Evolutionary conservation across 805 yeast species (phyloP).

Genomic region (Nakazawaea pomicola): DNA sequence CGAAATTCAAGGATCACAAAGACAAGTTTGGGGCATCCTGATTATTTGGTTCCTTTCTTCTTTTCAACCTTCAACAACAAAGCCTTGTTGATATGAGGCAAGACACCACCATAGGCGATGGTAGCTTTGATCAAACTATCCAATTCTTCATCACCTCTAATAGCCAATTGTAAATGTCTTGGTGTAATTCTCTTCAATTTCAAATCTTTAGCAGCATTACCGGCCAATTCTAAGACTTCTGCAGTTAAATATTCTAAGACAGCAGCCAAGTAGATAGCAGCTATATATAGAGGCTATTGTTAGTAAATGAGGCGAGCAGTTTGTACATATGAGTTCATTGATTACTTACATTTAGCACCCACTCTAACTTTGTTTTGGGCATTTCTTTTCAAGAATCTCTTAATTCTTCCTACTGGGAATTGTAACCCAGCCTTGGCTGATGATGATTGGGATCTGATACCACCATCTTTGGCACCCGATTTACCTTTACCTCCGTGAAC

Average conservation of each 20-base stretch:
- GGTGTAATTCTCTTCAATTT: conserved; percentile 97
- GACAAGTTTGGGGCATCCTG: too few relatives aligned
- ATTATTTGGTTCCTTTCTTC: conserved; percentile 28
- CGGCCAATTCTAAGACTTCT: conserved; percentile 95
- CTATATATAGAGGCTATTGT: too few relatives aligned
- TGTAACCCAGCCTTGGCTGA: conserved; percentile 93
- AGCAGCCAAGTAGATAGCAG: conserved; percentile 94
- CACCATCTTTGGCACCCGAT: conserved; percentile 69
- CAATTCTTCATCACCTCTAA: conserved; percentile 97
- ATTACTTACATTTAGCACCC: conserved; percentile 39
- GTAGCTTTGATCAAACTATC: conserved; percentile 92
- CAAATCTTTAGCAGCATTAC: conserved; percentile 95
- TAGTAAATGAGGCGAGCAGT: background rate
- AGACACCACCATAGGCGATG: conserved; percentile 96
- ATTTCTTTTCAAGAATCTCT: conserved; percentile 88
- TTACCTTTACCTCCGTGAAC: conserved; percentile 89
- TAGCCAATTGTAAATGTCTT: conserved; percentile 93
- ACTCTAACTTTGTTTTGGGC: conserved; percentile 78
- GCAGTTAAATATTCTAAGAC: conserved; percentile 95
- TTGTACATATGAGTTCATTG: conserved; percentile 2
- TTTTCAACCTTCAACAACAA: conserved; percentile 72
- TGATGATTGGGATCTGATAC: conserved; percentile 66
- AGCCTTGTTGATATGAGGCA: conserved; percentile 89
- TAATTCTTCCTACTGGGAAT: conserved; percentile 98
- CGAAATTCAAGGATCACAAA: too few relatives aligned